A percentile compares a stretch with the other conserved stretches of the same genome.
These are phyloP conservation scores for Agrocybe chaxingu DNA, from an alignment of 768 basidiomycete genomes.

Conservation along the genomic window DNA sequence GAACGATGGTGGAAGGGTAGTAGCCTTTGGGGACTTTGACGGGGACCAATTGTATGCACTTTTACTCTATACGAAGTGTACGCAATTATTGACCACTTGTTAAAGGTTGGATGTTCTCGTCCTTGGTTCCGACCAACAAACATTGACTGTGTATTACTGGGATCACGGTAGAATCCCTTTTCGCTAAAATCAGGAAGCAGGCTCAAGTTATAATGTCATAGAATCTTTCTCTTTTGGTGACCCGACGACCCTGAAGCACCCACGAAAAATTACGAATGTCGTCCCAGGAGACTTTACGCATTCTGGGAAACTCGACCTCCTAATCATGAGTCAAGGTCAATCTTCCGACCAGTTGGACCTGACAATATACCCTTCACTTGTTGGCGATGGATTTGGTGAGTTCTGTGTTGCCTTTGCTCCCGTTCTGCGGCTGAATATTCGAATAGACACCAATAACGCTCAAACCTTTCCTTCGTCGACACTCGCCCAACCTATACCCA, in stretches of 20 bases:
- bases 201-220: constrained; percentile 22
- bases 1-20: constrained; percentile 63
- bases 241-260: constrained; percentile 51
- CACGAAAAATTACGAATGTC: constrained; percentile 66
- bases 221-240: constrained; percentile 57
- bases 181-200: neutral
- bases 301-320: constrained; percentile 85
- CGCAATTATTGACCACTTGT: constrained; percentile 5
- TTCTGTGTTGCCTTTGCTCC: neutral
- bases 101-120: constrained; percentile 76
- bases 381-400: constrained; percentile 67
- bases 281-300: constrained; percentile 94
- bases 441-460: constrained; percentile 37
- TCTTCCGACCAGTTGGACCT: constrained; percentile 55
- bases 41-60: constrained; percentile 87
- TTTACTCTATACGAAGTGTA: neutral
- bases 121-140: constrained; percentile 73
- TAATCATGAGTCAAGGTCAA: constrained; percentile 74
- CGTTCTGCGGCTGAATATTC: neutral
- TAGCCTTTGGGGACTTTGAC: constrained; percentile 94
- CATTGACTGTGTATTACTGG: constrained; percentile 79
- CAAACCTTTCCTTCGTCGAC: constrained; percentile 62
- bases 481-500: constrained; percentile 75
- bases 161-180: constrained; percentile 56
- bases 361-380: constrained; percentile 64